Conservation (phyloP, 441 rosid species). For the Pelargonium fulgidum region DNA sequence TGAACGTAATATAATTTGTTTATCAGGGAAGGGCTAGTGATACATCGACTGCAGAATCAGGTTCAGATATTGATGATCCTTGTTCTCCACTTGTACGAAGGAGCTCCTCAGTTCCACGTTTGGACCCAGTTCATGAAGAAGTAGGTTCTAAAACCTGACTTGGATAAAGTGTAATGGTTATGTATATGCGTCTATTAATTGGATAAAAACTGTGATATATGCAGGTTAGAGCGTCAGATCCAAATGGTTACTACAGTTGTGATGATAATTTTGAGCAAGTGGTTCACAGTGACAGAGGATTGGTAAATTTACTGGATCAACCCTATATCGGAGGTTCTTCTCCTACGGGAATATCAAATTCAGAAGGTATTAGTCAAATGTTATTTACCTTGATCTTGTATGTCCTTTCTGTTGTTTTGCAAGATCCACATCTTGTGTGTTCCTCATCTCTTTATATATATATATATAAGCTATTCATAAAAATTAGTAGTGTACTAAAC, state of each 20-base stretch:
- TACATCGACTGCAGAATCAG: conserved; percentile 51
- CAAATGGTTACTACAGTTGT: conserved; percentile 64
- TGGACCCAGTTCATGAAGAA: conserved; percentile 53
- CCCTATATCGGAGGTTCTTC: conserved; percentile 19
- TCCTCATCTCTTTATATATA: not conserved
- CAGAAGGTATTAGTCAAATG: conserved; percentile 34
- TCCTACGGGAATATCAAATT: conserved; percentile 18
- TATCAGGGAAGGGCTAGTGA: conserved; percentile 50
- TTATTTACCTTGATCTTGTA: not conserved
- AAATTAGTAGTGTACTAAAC: not conserved
- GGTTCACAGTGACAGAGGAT: conserved; percentile 26
- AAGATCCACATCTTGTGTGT: conserved; percentile 4
- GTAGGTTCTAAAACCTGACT: conserved; percentile 36
- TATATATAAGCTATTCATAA: not conserved
- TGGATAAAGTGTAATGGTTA: not conserved
- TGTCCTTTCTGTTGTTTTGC: not conserved
- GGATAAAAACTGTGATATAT: conserved; percentile 16
- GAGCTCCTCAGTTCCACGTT: conserved; percentile 39
- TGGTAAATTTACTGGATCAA: conserved; percentile 28
- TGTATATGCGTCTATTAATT: not conserved
- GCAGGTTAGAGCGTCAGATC: conserved; percentile 56
- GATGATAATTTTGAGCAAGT: conserved; percentile 51
- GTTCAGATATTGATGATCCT: conserved; percentile 57
- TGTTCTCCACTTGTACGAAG: conserved; percentile 37
- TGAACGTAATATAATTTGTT: conserved; percentile 12